Evolutionary conservation across 2,329 filamentous ascomycete genomes (phyloP).

Genomic region (Chaetomiaceae sp.): DNA sequence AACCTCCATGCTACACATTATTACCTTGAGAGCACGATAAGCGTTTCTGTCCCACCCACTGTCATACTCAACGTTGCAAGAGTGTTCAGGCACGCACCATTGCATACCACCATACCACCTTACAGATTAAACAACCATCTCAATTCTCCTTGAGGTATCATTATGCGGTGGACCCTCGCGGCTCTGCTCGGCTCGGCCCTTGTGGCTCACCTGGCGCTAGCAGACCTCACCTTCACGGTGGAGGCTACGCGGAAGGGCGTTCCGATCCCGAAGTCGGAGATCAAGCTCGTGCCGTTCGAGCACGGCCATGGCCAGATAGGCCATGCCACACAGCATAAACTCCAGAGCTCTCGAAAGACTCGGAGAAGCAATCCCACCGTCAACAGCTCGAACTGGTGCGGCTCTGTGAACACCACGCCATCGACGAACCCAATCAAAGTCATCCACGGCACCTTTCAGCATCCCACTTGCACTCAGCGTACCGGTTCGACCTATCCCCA

Average conservation of each 20-base stretch:
- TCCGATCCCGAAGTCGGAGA: conserved; percentile 22
- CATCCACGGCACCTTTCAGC: conserved; percentile 23
- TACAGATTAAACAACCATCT: conserved; percentile 9
- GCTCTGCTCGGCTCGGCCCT: conserved; percentile 19
- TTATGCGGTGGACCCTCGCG: conserved; percentile 20
- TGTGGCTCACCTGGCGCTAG: conserved; percentile 10
- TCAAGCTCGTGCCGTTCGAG: conserved; percentile 22
- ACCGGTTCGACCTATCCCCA: conserved; percentile 23
- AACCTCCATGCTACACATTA: not conserved
- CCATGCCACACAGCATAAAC: not conserved
- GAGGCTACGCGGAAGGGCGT: conserved; percentile 22
- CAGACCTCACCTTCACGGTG: conserved; percentile 22
- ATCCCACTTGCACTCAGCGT: conserved; percentile 21
- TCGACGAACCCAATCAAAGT: conserved; percentile 21
- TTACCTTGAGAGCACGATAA: too few relatives aligned
- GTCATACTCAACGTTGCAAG: not conserved
- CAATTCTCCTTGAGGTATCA: not conserved
- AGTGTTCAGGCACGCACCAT: not conserved
- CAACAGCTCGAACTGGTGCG: conserved; percentile 27
- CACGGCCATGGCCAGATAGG: conserved; percentile 11
- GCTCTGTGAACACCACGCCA: conserved; percentile 21
- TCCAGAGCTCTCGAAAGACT: not conserved
- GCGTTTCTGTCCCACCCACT: not conserved
- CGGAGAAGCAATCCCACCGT: conserved; percentile 16
- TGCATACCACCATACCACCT: conserved; percentile 3